Conservation (phyloP, 1,139 yeast genomes). For the Citeromyces siamensis region DNA sequence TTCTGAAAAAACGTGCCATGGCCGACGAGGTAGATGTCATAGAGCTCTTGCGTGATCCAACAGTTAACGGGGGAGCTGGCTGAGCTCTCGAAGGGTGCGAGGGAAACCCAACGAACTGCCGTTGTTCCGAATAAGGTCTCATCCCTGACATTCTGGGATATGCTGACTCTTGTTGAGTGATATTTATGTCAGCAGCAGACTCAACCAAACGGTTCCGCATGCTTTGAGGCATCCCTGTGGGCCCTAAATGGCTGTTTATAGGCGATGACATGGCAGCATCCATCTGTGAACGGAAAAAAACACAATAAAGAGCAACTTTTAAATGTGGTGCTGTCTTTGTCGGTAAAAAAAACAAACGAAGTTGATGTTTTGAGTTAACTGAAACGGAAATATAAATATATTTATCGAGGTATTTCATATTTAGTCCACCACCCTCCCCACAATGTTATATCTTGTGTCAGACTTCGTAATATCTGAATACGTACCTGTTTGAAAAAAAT, state of each 20-base stretch:
- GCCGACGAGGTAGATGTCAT: conserved; percentile 21
- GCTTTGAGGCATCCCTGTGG: conserved; percentile 13
- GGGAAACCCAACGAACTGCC: neutral
- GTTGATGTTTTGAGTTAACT: too few relatives aligned
- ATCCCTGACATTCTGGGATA: conserved; percentile 8
- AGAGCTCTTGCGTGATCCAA: conserved; percentile 16
- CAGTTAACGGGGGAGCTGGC: neutral
- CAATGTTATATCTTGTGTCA: conserved; percentile 21
- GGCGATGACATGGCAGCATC: conserved; percentile 20
- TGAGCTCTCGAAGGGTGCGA: neutral
- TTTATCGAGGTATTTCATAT: neutral
- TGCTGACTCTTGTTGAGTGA: conserved; percentile 22
- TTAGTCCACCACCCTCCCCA: conserved; percentile 19
- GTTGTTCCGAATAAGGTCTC: neutral
- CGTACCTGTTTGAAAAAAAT: conserved; percentile 39
- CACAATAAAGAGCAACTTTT: neutral
- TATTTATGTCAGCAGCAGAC: conserved; percentile 27
- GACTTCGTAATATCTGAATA: conserved; percentile 4
- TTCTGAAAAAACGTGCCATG: conserved; percentile 30
- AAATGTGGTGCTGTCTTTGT: neutral
- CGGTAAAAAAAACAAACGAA: neutral
- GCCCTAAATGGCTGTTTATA: conserved; percentile 6
- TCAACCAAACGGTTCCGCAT: conserved; percentile 22
- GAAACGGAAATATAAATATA: conserved; percentile 1
- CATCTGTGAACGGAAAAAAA: conserved; percentile 11